phyloP scores from a whole-genome alignment of 352 stramenopile genomes.

The Phytophthora rubi region DNA sequence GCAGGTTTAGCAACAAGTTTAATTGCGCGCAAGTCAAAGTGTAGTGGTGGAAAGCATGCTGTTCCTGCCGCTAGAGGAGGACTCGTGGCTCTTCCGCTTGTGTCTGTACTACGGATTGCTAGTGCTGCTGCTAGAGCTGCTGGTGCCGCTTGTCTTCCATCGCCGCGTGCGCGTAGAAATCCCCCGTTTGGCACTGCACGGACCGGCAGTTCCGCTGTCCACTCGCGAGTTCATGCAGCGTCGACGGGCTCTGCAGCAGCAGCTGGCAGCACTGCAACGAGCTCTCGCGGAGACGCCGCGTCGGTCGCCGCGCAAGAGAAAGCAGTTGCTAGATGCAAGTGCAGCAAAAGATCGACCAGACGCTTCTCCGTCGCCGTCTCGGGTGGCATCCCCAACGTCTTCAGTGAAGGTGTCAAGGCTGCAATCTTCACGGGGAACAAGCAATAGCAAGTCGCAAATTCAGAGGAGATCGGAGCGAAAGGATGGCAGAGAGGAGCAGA shows the following conservation, averaged over 20 bases:
- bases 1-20: not conserved
- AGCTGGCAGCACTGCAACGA: conserved; percentile 48
- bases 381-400: conserved; percentile 21
- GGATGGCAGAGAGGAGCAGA: not conserved
- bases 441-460: not conserved
- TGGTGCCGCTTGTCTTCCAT: conserved; percentile 59
- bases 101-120: conserved; percentile 66
- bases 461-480: conserved; percentile 9
- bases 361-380: conserved; percentile 16
- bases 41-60: conserved; percentile 32
- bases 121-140: conserved; percentile 56
- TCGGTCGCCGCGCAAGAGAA: conserved; percentile 23
- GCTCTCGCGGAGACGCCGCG: conserved; percentile 32
- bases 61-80: conserved; percentile 58
- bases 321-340: conserved; percentile 6
- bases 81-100: conserved; percentile 54
- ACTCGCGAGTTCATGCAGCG: conserved; percentile 50
- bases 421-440: conserved; percentile 6
- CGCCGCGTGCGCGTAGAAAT: conserved; percentile 60
- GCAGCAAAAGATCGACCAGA: not conserved
- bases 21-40: not conserved
- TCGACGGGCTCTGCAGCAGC: conserved; percentile 44
- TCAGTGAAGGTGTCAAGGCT: conserved; percentile 24
- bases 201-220: conserved; percentile 34
- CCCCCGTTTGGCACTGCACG: conserved; percentile 33